Percentiles rank a stretch among this genome's conserved stretches.
These are phyloP conservation scores for Eremochloa ophiuroides DNA, from an alignment of 176 grass and related monocot genomes.

Conservation along the genomic window DNA sequence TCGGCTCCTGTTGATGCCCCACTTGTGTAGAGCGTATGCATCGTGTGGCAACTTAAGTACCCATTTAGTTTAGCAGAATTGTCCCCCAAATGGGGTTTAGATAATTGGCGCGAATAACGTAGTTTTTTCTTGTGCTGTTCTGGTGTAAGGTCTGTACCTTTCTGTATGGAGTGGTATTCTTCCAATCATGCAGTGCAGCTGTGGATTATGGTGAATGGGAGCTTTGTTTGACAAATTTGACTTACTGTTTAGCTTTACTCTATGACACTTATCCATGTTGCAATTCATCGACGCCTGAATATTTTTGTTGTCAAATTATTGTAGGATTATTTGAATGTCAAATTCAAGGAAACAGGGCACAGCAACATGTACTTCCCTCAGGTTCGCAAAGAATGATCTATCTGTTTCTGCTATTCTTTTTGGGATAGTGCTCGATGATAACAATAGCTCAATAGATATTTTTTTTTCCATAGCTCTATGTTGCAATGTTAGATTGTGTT, in stretches of 20 bases:
- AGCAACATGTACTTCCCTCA: constrained; percentile 99
- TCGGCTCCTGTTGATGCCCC: not conserved
- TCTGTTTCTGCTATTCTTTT: not conserved
- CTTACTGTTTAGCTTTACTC: not conserved
- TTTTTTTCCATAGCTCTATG: not conserved
- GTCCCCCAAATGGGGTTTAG: not conserved
- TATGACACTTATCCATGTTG: not conserved
- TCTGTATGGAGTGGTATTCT: not conserved
- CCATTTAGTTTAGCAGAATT: not conserved
- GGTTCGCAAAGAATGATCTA: constrained; percentile 19
- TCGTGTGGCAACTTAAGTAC: not conserved
- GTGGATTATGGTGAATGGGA: not conserved
- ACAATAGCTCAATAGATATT: not conserved
- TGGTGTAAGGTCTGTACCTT: not conserved
- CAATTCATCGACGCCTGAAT: not conserved
- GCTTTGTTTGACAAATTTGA: not conserved
- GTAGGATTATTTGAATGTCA: constrained; percentile 93
- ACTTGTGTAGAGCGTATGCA: not conserved
- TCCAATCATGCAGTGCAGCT: not conserved
- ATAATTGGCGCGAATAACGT: not conserved
- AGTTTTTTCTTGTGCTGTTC: not conserved
- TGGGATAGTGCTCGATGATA: not conserved
- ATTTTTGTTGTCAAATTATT: not conserved
- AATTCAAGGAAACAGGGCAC: constrained; percentile 98
- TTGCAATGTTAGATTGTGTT: not conserved